Conservation (phyloP, 2,329 filamentous ascomycete genomes). For the Ophiostoma tasmaniense region DNA sequence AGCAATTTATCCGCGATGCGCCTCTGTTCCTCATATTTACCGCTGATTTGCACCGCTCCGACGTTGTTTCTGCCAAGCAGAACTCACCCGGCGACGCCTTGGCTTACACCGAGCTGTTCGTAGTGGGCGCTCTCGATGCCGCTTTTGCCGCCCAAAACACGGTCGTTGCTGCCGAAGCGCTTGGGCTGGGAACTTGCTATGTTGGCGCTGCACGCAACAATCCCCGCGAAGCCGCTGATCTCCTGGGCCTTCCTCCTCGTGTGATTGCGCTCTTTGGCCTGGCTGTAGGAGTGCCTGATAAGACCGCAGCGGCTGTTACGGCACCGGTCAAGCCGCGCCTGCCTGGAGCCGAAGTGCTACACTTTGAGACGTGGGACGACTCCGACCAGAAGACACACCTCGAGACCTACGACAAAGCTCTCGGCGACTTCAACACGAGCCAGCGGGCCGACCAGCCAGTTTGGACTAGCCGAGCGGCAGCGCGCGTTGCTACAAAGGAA, state of each 20-base stretch:
- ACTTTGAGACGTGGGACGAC: constrained; percentile 24
- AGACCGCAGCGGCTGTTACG: background rate
- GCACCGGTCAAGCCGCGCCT: background rate
- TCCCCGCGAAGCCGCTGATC: constrained; percentile 23
- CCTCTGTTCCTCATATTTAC: background rate
- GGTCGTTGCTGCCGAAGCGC: background rate
- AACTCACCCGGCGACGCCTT: background rate
- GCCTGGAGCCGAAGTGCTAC: constrained; percentile 24
- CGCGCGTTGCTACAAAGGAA: constrained; percentile 25
- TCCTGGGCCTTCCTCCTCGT: constrained; percentile 26
- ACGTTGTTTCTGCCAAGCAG: background rate
- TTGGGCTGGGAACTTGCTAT: constrained; percentile 25
- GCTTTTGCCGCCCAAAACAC: background rate
- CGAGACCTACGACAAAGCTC: constrained; percentile 23
- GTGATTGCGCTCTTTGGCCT: constrained; percentile 27
- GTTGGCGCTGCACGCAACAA: constrained; percentile 27
- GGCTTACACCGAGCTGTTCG: background rate
- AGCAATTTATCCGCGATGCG: background rate
- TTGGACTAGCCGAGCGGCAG: constrained; percentile 25
- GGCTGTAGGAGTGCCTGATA: background rate
- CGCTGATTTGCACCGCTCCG: background rate
- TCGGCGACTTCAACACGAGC: constrained; percentile 14
- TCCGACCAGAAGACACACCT: constrained; percentile 21
- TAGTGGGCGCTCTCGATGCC: background rate
- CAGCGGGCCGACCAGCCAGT: constrained; percentile 22